Evolutionary conservation across 1,284 basidiomycete genomes (phyloP), one percentile per base, ranked within the genome.

Genomic region (Lignosus rhinocerotis): DNA sequence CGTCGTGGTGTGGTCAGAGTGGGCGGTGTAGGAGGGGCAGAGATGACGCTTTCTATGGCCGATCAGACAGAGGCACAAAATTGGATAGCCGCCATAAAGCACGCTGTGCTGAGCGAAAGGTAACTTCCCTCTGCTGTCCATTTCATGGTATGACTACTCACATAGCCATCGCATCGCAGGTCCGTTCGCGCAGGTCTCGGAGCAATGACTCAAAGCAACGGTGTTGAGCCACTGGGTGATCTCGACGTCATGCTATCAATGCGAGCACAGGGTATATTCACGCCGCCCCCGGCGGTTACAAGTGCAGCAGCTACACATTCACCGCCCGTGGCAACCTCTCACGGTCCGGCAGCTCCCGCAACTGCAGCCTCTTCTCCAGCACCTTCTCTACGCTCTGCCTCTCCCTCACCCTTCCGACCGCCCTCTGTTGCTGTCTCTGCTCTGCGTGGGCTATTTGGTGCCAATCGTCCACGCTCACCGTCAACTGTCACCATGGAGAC

Each of bases 241-340:
- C 81, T 91, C 76, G 88, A 91, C 69, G 89, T 90, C 50, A 87
- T 90, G 82, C 76, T 91, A 33, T 87, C 87, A n/a, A 88, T 91
- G 78, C 85, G 85, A 41, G 80, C 83, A 25, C 87, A 87, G 63
- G 83, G 82, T 14, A 75, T 84, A 41, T 75, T 82, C 50, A 63
- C 70, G 5, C 63, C 69, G n/a, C 62, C 58, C 16, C 54, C 56
- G 30, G 58, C 62, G 5, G 9, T 43, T 8, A 45, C 47, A 25
- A 48, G 43, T 11, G 42, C 56, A 3, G 43, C 33, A 25, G 42
- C 53, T 30, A 45, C 21, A 21, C 11, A 12, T 9, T 19, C 52
- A 14, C 52, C 54, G 16, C 34, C 55, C 6, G 19, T 25, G 17
- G 33, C 50, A 8, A 43, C 45, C 5, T 48, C 49, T 16, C 58